Conservation (phyloP, 116 monocot genomes). For the Phalaenopsis hybrid region DNA sequence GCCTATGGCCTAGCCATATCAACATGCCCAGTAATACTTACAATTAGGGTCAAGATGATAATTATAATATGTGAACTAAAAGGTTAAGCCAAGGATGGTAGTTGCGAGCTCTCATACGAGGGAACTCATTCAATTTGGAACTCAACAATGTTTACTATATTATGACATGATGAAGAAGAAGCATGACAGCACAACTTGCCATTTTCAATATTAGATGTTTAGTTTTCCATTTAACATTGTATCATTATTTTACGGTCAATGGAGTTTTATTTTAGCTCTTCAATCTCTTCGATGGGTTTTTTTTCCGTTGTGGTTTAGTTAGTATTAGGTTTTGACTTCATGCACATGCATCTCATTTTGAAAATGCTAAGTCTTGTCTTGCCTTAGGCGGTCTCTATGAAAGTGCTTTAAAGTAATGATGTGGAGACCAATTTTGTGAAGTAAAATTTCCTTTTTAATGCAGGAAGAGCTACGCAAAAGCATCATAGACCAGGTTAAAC, state of each 20-base stretch:
- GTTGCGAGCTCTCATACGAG: no score
- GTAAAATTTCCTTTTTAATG: not conserved
- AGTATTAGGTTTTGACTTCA: not conserved
- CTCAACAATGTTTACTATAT: no score
- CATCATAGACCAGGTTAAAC: slow-evolving; percentile 59
- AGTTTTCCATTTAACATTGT: not conserved
- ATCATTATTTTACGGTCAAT: not conserved
- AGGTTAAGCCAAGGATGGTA: no score
- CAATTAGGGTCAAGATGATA: no score
- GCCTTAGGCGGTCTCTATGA: not conserved
- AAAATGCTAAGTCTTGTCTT: not conserved
- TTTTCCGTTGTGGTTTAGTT: no score
- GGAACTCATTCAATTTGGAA: no score
- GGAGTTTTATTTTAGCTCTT: not conserved
- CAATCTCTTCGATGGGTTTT: not conserved
- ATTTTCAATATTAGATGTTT: not conserved
- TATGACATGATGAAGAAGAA: no score
- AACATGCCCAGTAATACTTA: no score
- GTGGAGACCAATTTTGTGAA: not conserved
- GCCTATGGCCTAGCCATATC: no score
- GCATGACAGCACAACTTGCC: not conserved
- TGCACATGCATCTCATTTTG: not conserved
- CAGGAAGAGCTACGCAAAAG: slow-evolving; percentile 74
- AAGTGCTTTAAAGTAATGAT: not conserved
- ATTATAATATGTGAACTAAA: no score